Evolutionary conservation across 257 asterid genomes (phyloP).

Genomic region (Rauvolfia tetraphylla): DNA sequence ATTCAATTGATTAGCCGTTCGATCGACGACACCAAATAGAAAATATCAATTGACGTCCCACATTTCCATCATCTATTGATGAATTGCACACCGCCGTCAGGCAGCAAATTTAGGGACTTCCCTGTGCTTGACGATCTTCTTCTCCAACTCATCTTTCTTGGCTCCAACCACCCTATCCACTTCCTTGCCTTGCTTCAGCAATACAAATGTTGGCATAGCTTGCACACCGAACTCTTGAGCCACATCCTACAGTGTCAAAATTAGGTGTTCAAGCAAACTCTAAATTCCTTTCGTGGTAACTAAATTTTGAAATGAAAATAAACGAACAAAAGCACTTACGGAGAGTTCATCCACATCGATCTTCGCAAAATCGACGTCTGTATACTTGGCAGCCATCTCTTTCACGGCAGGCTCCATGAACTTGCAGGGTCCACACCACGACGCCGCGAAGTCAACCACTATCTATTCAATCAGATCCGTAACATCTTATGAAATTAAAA

Average conservation of each 20-base stretch:
- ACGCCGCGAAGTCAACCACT: slow-evolving; percentile 81
- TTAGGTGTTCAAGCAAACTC: not conserved
- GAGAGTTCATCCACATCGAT: slow-evolving; percentile 82
- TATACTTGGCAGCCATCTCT: slow-evolving; percentile 47
- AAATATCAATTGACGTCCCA: no score
- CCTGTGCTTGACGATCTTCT: slow-evolving; percentile 60
- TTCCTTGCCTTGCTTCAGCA: slow-evolving; percentile 81
- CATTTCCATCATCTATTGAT: no score
- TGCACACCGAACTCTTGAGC: slow-evolving; percentile 58
- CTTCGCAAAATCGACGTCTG: slow-evolving; percentile 74
- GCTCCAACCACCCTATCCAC: slow-evolving; percentile 73
- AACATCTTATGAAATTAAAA: not conserved
- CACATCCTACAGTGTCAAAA: slow-evolving; percentile 44
- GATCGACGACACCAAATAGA: no score
- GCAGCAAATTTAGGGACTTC: slow-evolving; percentile 94
- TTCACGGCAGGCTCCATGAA: slow-evolving; percentile 64
- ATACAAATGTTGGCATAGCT: slow-evolving; percentile 86
- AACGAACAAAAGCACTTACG: slow-evolving; percentile 30
- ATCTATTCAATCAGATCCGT: slow-evolving; percentile 46
- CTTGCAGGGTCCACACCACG: slow-evolving; percentile 98
- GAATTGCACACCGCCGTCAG: not conserved
- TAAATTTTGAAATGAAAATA: not conserved
- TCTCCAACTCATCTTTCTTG: slow-evolving; percentile 69
- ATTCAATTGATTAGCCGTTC: not conserved
- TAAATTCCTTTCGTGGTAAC: not conserved